Evolutionary conservation across 1,139 yeast genomes (phyloP).

Genomic region (Taphrina sp.): DNA sequence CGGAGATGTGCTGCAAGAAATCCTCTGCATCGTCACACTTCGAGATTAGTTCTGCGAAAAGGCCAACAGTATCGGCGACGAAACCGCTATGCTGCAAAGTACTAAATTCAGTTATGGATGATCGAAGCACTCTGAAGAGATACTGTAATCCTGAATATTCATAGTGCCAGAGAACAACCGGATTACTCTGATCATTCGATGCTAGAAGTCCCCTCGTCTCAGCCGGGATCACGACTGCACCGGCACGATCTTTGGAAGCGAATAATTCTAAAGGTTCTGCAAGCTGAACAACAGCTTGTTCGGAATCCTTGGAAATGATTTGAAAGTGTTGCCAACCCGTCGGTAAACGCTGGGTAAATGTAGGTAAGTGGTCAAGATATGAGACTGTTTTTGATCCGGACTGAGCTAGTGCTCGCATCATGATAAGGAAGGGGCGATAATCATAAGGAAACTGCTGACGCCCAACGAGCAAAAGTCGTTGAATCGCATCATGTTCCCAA

Average conservation of each 20-base stretch:
- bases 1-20: not conserved
- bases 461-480: conserved; percentile 9
- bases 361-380: conserved; percentile 9
- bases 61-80: conserved; percentile 6
- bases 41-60: conserved; percentile 6
- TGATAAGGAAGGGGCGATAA: conserved; percentile 7
- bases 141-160: conserved; percentile 9
- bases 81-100: conserved; percentile 7
- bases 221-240: not conserved
- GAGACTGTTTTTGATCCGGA: conserved; percentile 7
- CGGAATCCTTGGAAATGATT: conserved; percentile 16
- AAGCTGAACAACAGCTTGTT: conserved; percentile 12
- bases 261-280: conserved; percentile 11
- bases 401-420: conserved; percentile 6
- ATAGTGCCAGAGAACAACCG: conserved; percentile 22
- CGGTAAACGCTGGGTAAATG: conserved; percentile 33
- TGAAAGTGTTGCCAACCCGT: conserved; percentile 25
- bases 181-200: not conserved
- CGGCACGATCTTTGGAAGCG: conserved; percentile 4
- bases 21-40: conserved; percentile 20
- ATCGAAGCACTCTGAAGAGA: conserved; percentile 14
- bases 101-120: conserved; percentile 6
- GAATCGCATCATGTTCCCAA: conserved; percentile 6
- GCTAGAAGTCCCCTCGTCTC: conserved; percentile 18
- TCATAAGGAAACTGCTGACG: conserved; percentile 31